A percentile compares a stretch with the other conserved stretches of the same genome.
These are phyloP conservation scores for Lobosporangium transversale DNA, from an alignment of 192 early-diverging fungal species.

Conservation along the genomic window DNA sequence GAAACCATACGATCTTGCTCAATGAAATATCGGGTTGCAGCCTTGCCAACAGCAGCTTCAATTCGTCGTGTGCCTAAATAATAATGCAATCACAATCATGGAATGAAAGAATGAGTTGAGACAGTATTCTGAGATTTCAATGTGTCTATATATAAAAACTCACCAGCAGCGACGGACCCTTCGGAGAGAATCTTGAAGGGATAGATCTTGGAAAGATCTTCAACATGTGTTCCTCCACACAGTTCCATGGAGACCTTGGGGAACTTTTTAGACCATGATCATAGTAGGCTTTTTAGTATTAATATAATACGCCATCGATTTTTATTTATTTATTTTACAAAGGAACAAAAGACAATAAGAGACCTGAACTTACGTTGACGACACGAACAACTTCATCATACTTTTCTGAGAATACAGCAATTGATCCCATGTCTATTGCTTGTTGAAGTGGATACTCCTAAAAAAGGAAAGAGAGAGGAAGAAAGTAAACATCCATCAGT, in stretches of 20 bases:
- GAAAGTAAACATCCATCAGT: background rate
- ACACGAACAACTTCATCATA: slow-evolving; percentile 66
- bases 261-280: slow-evolving; percentile 11
- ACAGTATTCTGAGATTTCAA: background rate
- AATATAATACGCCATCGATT: too few species aligned
- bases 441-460: slow-evolving; percentile 56
- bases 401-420: slow-evolving; percentile 65
- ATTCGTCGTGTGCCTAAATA: slow-evolving; percentile 69
- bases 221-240: slow-evolving; percentile 70
- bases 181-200: slow-evolving; percentile 67
- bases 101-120: background rate
- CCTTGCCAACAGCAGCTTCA: slow-evolving; percentile 63
- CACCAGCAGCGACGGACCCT: slow-evolving; percentile 67
- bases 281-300: background rate
- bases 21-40: slow-evolving; percentile 56
- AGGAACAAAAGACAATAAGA: too few species aligned
- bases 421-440: slow-evolving; percentile 61
- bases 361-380: slow-evolving; percentile 64
- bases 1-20: slow-evolving; percentile 57
- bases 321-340: too few species aligned
- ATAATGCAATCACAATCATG: too few species aligned
- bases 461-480: background rate
- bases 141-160: background rate
- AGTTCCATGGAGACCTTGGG: slow-evolving; percentile 62
- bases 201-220: slow-evolving; percentile 55